A percentile compares a stretch with the other conserved stretches of the same genome.
Conservation (phyloP, 805 yeast species). For the Millerozyma acaciae region DNA sequence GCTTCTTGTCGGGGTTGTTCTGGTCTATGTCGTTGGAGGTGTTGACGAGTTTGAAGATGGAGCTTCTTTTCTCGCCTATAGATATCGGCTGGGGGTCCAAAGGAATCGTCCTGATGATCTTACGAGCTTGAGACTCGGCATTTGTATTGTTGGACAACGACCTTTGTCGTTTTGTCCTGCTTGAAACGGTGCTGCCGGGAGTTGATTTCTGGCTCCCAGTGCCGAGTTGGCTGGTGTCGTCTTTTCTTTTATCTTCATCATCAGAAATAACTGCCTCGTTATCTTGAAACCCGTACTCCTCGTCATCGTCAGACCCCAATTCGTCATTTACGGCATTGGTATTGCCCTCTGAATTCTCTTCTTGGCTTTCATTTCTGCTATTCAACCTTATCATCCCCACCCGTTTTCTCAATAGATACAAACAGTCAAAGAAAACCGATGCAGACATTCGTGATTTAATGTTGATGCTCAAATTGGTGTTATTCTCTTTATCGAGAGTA, state of each 20-base stretch:
- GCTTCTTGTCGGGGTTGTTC: neutral
- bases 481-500: conserved; percentile 54
- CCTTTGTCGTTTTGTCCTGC: conserved; percentile 39
- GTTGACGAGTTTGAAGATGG: conserved; percentile 36
- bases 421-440: conserved; percentile 85
- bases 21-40: conserved; percentile 20
- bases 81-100: conserved; percentile 78
- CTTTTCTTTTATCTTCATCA: conserved; percentile 7
- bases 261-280: conserved; percentile 21
- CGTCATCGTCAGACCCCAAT: conserved; percentile 19
- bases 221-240: conserved; percentile 5
- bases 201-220: conserved; percentile 28
- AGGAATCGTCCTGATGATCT: conserved; percentile 73
- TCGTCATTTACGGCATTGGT: neutral
- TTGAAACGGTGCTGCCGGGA: conserved; percentile 36
- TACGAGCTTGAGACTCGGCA: conserved; percentile 71
- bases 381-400: conserved; percentile 76
- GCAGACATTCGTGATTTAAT: conserved; percentile 88
- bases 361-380: conserved; percentile 30
- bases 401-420: conserved; percentile 79
- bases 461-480: conserved; percentile 42
- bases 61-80: conserved; percentile 30
- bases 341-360: conserved; percentile 19
- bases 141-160: conserved; percentile 52
- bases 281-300: conserved; percentile 16